Evolutionary conservation across 768 basidiomycete genomes (phyloP).

Genomic region (Mycena kentingensis): DNA sequence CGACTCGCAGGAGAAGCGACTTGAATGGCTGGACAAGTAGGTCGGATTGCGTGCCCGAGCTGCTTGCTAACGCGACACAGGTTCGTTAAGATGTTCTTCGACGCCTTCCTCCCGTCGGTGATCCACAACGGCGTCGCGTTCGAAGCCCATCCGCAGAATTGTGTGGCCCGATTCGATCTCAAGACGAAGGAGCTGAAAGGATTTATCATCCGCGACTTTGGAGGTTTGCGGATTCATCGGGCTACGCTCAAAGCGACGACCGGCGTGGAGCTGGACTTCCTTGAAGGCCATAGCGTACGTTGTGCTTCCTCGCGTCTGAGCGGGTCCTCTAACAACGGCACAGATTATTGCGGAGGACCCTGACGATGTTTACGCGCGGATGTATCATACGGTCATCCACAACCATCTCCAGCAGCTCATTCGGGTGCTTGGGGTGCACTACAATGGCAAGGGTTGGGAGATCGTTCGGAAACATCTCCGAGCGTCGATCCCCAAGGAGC

Average conservation of each 20-base stretch:
- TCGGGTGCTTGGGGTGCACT: slow-evolving; percentile 57
- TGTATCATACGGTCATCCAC: slow-evolving; percentile 61
- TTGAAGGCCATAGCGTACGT: slow-evolving; percentile 43
- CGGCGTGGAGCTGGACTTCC: slow-evolving; percentile 49
- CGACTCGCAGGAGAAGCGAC: slow-evolving; percentile 50
- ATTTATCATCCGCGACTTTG: slow-evolving; percentile 61
- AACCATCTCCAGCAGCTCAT: slow-evolving; percentile 63
- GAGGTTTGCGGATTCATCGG: slow-evolving; percentile 55
- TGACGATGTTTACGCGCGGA: slow-evolving; percentile 57
- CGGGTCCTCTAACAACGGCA: slow-evolving; percentile 9
- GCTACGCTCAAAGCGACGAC: slow-evolving; percentile 52
- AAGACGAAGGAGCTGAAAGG: slow-evolving; percentile 51
- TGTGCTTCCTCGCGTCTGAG: not conserved
- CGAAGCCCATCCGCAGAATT: slow-evolving; percentile 63
- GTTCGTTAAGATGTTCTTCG: slow-evolving; percentile 51
- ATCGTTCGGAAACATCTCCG: slow-evolving; percentile 49
- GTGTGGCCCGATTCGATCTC: slow-evolving; percentile 54
- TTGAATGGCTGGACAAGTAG: slow-evolving; percentile 54
- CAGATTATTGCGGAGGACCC: slow-evolving; percentile 48
- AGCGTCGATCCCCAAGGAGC: slow-evolving; percentile 46
- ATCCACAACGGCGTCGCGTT: slow-evolving; percentile 59
- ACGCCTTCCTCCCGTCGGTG: slow-evolving; percentile 58
- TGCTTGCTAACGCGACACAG: slow-evolving; percentile 26
- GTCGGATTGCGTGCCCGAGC: slow-evolving; percentile 19
- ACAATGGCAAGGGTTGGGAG: slow-evolving; percentile 55